These are phyloP conservation scores for Pestalotiopsis sp. DNA, from an alignment of 2,329 filamentous ascomycete species.

Conservation along the genomic window DNA sequence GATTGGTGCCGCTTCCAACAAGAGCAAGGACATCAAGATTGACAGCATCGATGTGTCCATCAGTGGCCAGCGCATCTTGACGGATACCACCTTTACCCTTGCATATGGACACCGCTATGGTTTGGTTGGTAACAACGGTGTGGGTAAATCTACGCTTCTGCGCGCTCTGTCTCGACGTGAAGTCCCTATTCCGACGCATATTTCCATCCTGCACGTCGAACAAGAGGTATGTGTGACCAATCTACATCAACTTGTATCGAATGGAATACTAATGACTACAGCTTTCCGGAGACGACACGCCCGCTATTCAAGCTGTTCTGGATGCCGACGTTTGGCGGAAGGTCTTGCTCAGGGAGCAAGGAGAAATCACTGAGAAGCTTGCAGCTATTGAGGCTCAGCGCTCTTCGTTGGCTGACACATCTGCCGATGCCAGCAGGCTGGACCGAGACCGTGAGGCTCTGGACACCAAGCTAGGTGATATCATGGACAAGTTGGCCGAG, in stretches of 20 bases:
- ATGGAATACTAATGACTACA: conserved; percentile 38
- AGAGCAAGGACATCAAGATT: conserved; percentile 99
- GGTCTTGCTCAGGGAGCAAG: conserved; percentile 86
- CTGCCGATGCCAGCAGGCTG: conserved; percentile 81
- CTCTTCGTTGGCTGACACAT: conserved; percentile 84
- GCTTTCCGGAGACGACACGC: conserved; percentile 94
- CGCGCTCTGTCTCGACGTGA: conserved; percentile 91
- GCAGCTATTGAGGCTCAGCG: conserved; percentile 78
- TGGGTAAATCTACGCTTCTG: conserved; percentile 94
- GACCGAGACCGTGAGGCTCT: conserved; percentile 88
- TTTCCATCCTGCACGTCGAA: conserved; percentile 98
- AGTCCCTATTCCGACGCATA: conserved; percentile 91
- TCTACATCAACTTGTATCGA: not conserved
- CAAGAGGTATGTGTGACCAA: conserved; percentile 73
- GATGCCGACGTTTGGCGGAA: conserved; percentile 99
- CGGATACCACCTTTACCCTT: conserved; percentile 86
- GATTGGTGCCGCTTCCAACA: conserved; percentile 73
- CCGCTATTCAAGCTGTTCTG: conserved; percentile 90
- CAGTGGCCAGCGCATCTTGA: conserved; percentile 83
- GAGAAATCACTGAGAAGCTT: conserved; percentile 79
- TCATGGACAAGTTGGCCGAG: conserved; percentile 89
- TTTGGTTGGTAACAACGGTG: conserved; percentile 98
- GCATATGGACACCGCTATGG: conserved; percentile 94
- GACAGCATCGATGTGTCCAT: conserved; percentile 96
- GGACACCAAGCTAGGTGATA: conserved; percentile 87